A percentile compares a stretch with the other conserved stretches of the same genome.
Conservation (phyloP, 2,329 filamentous ascomycete species). For the Diaporthe aspalathi region DNA sequence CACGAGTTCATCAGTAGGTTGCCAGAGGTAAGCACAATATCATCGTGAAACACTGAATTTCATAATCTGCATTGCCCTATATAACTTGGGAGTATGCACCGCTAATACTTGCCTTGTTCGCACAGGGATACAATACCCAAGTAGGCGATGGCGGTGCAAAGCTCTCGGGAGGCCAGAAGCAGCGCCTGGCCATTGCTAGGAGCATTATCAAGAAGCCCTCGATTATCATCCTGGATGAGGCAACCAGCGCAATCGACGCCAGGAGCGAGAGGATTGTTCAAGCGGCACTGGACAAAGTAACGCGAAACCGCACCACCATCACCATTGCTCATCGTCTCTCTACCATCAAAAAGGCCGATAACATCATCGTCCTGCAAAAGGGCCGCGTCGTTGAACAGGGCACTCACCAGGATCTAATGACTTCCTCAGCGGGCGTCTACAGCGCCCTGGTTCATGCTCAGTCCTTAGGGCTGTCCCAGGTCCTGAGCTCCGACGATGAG, state of each 20-base stretch:
- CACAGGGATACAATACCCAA: constrained; percentile 71
- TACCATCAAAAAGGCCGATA: constrained; percentile 93
- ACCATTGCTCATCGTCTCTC: constrained; percentile 95
- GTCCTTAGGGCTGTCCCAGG: constrained; percentile 75
- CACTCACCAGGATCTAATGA: constrained; percentile 82
- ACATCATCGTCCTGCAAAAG: constrained; percentile 91
- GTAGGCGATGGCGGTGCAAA: constrained; percentile 86
- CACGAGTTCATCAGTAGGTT: constrained; percentile 76
- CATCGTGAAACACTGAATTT: not conserved
- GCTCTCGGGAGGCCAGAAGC: constrained; percentile 94
- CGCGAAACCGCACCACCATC: constrained; percentile 90
- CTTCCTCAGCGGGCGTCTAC: constrained; percentile 79
- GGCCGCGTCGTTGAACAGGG: constrained; percentile 94
- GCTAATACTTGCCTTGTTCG: constrained; percentile 33
- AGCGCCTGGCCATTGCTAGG: constrained; percentile 87
- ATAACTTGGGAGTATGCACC: not conserved
- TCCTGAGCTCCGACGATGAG: constrained; percentile 67
- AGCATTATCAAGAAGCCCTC: constrained; percentile 76
- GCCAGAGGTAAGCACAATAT: constrained; percentile 57
- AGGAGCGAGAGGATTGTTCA: constrained; percentile 96
- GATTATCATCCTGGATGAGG: constrained; percentile 94
- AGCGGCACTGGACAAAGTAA: constrained; percentile 87
- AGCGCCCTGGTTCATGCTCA: constrained; percentile 89
- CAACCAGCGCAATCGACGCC: constrained; percentile 90
- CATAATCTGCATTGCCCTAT: not conserved